A percentile compares a stretch with the other conserved stretches of the same genome.
These are phyloP conservation scores for Nasturtium officinale DNA, from an alignment of 345 rosid species.

Conservation along the genomic window DNA sequence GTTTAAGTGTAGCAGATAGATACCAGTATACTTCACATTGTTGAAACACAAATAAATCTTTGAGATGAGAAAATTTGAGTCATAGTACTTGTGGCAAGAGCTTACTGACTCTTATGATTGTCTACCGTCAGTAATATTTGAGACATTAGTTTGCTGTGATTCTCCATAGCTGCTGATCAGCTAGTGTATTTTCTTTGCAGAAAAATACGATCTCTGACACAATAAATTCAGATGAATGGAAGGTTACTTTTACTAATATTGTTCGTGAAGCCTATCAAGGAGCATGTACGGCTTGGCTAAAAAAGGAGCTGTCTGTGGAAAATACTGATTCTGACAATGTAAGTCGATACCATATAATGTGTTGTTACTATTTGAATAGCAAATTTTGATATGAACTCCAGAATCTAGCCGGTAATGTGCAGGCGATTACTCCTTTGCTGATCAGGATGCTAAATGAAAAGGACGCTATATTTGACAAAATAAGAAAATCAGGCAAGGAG, in stretches of 20 bases:
- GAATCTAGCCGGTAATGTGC: constrained; percentile 30
- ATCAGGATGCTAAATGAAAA: constrained; percentile 67
- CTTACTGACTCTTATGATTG: background rate
- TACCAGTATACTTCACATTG: constrained; percentile 2
- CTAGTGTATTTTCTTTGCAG: constrained; percentile 50
- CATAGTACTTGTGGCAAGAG: background rate
- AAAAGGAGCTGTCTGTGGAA: constrained; percentile 54
- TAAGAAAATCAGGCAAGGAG: constrained; percentile 79
- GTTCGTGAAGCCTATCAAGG: constrained; percentile 58
- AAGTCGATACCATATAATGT: constrained; percentile 17
- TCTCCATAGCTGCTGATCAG: constrained; percentile 26
- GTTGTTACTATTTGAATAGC: constrained; percentile 12
- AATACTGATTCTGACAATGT: constrained; percentile 54
- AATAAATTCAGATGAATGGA: constrained; percentile 55
- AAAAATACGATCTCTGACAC: constrained; percentile 48
- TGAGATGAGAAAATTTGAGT: background rate
- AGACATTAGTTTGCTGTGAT: constrained; percentile 12
- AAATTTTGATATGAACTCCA: constrained; percentile 20
- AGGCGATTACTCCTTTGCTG: constrained; percentile 63
- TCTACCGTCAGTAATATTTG: background rate
- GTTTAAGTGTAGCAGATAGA: background rate
- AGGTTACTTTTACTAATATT: constrained; percentile 47
- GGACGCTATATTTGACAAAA: constrained; percentile 55
- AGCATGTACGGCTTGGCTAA: constrained; percentile 67
- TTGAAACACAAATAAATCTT: background rate